Evolutionary conservation across 1,139 yeast genomes (phyloP), one percentile per base, ranked within the genome.

Genomic region (Saccharomycopsis phalli): DNA sequence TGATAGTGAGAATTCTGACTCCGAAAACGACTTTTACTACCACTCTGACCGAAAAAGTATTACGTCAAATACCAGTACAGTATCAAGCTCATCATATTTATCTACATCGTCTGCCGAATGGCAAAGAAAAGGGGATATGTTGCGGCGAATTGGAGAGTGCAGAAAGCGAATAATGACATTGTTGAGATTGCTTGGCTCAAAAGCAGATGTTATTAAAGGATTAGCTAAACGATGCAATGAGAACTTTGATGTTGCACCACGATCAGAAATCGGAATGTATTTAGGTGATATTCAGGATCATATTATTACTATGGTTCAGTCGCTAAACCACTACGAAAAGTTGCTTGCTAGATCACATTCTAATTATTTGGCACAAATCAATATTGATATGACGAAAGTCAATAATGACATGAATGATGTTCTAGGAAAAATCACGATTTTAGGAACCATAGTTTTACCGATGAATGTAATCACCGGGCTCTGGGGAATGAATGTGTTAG

Each of bases 401-500:
- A 91, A 88, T 60, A 91, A 91, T 54, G 96, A 88, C 52, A 88
- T 94, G 71, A 91, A 91, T 58, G 97, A 91, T 55, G 95, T 88
- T 3, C 71, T 91, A 54, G 95, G 96, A 3, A 84, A 88, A 56
- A 84, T 91, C 44, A 86, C 97, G 4, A 81, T 91, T 32, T 64
- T 91, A 48, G 98, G 98, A 69, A 87, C 97, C 0, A 83, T 91
- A 47, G 95, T 91, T 6, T 65, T 91, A 47, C 98, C 98, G 2
- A 74, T 91, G 70, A 91, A 91, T 57, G 84, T 91, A 43, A 80
- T 91, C 19, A 91, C 98, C 1, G 98, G 98, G 22, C 65, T 91
- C 40, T 91, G 97, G 97, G 98, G 98, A 47, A 91, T 91, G 98
- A 91, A 91, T 63, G 94, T 94, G 50, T 52, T 83, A 8, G 97